Base-by-base conservation (phyloP, 1,139 yeast genomes). In the Taphrina populina region DNA sequence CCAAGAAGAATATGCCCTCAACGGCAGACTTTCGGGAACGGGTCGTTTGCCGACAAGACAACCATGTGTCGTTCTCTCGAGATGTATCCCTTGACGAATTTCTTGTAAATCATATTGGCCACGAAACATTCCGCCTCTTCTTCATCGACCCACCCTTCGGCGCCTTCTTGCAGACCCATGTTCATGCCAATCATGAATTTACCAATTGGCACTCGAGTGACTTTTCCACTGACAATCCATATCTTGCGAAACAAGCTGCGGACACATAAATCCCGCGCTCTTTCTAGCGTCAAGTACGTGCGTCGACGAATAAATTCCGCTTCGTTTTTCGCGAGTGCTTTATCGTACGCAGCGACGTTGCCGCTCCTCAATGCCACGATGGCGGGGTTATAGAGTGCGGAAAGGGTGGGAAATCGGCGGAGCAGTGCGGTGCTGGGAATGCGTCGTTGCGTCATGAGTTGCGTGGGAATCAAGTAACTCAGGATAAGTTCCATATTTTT, bases 1-100 rank as follows among this genome's bases (percentile, higher is more conserved):
- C n/a, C n/a, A n/a, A n/a, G n/a, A n/a, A n/a, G n/a, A n/a, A n/a
- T n/a, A 1, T 23, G 13, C 15, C 7, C 21, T 37, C 29, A 23
- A 11, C 51, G n/a, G 19, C 54, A 49, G 1, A 49, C 19, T 30
- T 58, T 63, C 0, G 94, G 95, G 66, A 90, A 90, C 2, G 96
- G 83, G 27, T 79, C 79, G 24, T 75, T 78, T 67, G 84, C 86
- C 63, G 95, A 83, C 58, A 90, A 70, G 13, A 90, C 96, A 26
- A 88, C 72, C 59, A 86, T 84, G 55, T 80, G 73, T 63, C 84
- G 80, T 13, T 81, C 78, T 65, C 87, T 94, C 5, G 95, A 84
- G 21, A 90, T 71, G 68, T 88, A 90, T 0, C 96, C 97, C 70
- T 85, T 88, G 59, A 88, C 73, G 57, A 71, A 71, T 8, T 87